These are phyloP conservation scores for Trapa bicornis DNA, from an alignment of 345 rosid species.

Conservation along the genomic window DNA sequence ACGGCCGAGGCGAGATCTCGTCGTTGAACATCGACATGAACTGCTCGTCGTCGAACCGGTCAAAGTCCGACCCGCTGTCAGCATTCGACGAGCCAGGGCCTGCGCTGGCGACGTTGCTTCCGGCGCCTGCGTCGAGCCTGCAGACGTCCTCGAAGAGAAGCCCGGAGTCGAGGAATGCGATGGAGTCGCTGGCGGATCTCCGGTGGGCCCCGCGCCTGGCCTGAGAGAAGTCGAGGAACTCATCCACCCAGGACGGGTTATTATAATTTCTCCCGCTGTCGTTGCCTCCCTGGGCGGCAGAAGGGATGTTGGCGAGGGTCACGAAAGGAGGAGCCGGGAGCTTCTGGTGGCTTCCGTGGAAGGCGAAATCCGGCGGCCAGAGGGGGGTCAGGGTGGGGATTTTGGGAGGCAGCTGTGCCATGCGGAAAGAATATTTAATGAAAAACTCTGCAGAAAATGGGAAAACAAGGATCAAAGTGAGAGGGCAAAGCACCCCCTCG, in stretches of 20 bases:
- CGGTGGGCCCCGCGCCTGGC: constrained; percentile 54
- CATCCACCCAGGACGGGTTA: constrained; percentile 66
- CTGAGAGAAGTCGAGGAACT: constrained; percentile 74
- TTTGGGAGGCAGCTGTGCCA: constrained; percentile 96
- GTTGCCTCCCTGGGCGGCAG: constrained; percentile 17
- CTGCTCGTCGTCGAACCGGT: constrained; percentile 68
- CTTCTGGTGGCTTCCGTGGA: constrained; percentile 17
- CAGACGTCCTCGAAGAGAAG: constrained; percentile 5
- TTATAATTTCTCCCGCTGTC: constrained; percentile 9
- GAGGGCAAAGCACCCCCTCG: not conserved
- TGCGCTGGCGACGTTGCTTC: not conserved
- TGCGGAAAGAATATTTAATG: constrained; percentile 5
- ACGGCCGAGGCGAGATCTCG: constrained; percentile 27
- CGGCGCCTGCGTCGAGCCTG: constrained; percentile 2
- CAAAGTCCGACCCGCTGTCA: constrained; percentile 24
- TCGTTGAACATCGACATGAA: constrained; percentile 72
- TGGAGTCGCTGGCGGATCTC: constrained; percentile 69
- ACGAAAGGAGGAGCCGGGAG: constrained; percentile 17
- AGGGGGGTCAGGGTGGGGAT: constrained; percentile 56
- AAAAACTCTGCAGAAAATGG: not conserved
- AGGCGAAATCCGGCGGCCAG: constrained; percentile 63
- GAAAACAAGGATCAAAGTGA: not conserved
- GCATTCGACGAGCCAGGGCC: not conserved
- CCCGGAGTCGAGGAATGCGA: constrained; percentile 47
- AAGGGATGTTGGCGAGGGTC: not conserved